phyloP scores from a whole-genome alignment of 2,329 filamentous ascomycete genomes.

The Cladophialophora bantiana region DNA sequence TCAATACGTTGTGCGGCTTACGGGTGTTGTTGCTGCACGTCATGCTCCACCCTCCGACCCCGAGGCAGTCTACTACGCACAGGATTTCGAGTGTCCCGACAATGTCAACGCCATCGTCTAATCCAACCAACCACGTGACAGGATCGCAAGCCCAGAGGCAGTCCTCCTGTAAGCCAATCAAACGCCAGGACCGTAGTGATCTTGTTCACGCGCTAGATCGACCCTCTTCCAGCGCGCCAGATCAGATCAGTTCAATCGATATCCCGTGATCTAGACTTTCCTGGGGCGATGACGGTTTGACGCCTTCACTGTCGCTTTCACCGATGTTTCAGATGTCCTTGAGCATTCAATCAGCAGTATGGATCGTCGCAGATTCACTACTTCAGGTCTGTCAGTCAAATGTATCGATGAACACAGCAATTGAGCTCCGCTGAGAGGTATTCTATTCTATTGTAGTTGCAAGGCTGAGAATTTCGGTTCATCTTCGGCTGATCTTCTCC shows the following conservation, averaged over 20 bases:
- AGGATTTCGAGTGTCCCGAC: not conserved
- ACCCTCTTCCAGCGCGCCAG: not conserved
- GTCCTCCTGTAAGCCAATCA: not conserved
- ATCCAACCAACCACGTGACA: not conserved
- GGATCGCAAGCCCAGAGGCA: not conserved
- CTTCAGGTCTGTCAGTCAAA: too few relatives aligned
- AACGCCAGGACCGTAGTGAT: not conserved
- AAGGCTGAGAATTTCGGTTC: conserved; percentile 25
- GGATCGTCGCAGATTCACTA: too few relatives aligned
- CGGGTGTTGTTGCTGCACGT: not conserved
- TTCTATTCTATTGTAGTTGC: not conserved
- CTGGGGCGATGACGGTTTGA: not conserved
- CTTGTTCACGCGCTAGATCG: not conserved
- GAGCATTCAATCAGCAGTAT: not conserved
- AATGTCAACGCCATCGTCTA: not conserved
- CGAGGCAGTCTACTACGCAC: not conserved
- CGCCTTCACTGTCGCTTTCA: not conserved
- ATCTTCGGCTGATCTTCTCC: conserved; percentile 20
- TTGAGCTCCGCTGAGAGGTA: too few relatives aligned
- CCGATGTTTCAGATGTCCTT: not conserved
- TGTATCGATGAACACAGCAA: too few relatives aligned
- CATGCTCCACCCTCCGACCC: not conserved
- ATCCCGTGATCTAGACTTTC: not conserved
- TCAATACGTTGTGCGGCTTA: not conserved
- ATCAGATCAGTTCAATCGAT: not conserved